These are phyloP conservation scores for Trichoderma asperellum DNA, from an alignment of 2,329 filamentous ascomycete species.

Conservation along the genomic window DNA sequence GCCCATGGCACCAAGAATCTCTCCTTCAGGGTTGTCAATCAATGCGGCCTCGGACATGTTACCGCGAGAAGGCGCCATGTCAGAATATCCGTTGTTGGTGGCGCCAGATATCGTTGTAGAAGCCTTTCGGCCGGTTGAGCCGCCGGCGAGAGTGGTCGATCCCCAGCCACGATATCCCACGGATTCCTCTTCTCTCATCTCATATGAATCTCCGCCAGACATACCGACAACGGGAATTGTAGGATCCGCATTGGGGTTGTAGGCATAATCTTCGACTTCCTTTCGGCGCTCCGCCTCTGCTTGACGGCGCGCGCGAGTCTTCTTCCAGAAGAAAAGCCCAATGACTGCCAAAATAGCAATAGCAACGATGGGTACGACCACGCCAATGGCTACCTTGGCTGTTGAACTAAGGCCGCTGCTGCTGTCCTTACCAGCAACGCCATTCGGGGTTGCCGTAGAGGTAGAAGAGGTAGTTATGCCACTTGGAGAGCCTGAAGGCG, in stretches of 20 bases:
- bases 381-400: slow-evolving; percentile 85
- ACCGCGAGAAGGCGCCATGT: slow-evolving; percentile 69
- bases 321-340: slow-evolving; percentile 84
- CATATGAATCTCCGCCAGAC: slow-evolving; percentile 61
- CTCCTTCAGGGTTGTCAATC: slow-evolving; percentile 69
- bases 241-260: slow-evolving; percentile 96
- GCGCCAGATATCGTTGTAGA: slow-evolving; percentile 89
- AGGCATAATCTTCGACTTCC: slow-evolving; percentile 96
- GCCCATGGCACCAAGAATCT: slow-evolving; percentile 82
- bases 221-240: slow-evolving; percentile 63
- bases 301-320: slow-evolving; percentile 80
- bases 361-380: slow-evolving; percentile 88
- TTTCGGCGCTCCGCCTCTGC: slow-evolving; percentile 88
- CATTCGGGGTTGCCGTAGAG: slow-evolving; percentile 34
- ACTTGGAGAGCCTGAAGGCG: slow-evolving; percentile 23
- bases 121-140: slow-evolving; percentile 76
- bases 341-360: slow-evolving; percentile 79
- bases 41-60: slow-evolving; percentile 68
- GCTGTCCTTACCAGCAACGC: slow-evolving; percentile 1
- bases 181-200: slow-evolving; percentile 77
- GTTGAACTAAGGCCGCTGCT: slow-evolving; percentile 54
- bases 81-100: slow-evolving; percentile 69
- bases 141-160: slow-evolving; percentile 68
- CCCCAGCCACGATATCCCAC: slow-evolving; percentile 95
- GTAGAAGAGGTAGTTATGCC: slow-evolving; percentile 35